Conservation (phyloP, 2,329 filamentous ascomycete genomes). For the Celoporthe dispersa region DNA sequence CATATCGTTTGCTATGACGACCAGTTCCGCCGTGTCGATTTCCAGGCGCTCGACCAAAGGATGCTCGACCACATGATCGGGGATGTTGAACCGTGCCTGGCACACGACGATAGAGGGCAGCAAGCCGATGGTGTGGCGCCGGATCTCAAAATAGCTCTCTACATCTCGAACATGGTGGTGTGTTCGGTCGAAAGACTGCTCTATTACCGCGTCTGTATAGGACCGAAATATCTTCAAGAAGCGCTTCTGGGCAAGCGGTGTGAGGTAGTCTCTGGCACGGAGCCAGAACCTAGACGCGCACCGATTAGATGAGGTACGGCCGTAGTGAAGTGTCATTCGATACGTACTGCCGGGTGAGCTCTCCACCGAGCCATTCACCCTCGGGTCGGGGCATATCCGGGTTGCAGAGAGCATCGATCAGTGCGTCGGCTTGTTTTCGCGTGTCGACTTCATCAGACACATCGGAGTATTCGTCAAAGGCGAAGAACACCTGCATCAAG, state of each 20-base stretch:
- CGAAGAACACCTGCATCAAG: slow-evolving; percentile 36
- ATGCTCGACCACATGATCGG: slow-evolving; percentile 29
- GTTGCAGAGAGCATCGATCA: slow-evolving; percentile 33
- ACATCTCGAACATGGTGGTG: slow-evolving; percentile 29
- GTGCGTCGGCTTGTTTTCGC: slow-evolving; percentile 13
- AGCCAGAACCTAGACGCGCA: background rate
- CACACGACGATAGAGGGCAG: slow-evolving; percentile 33
- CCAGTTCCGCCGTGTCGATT: background rate
- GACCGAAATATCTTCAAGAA: slow-evolving; percentile 33
- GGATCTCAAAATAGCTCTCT: slow-evolving; percentile 33
- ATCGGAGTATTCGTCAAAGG: slow-evolving; percentile 35
- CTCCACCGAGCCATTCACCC: background rate
- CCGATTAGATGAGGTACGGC: background rate
- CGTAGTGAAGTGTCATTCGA: background rate
- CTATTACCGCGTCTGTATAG: slow-evolving; percentile 33
- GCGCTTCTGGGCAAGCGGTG: slow-evolving; percentile 19
- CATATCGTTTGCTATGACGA: background rate
- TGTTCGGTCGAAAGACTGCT: slow-evolving; percentile 33
- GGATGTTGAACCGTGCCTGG: slow-evolving; percentile 34
- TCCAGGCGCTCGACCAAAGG: background rate
- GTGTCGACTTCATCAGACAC: slow-evolving; percentile 17
- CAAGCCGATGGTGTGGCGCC: slow-evolving; percentile 35
- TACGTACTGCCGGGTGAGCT: background rate
- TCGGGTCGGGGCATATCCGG: background rate
- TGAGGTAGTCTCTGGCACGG: background rate